Conservation (phyloP, 2,329 filamentous ascomycete genomes). For the Aureobasidium namibiae region DNA sequence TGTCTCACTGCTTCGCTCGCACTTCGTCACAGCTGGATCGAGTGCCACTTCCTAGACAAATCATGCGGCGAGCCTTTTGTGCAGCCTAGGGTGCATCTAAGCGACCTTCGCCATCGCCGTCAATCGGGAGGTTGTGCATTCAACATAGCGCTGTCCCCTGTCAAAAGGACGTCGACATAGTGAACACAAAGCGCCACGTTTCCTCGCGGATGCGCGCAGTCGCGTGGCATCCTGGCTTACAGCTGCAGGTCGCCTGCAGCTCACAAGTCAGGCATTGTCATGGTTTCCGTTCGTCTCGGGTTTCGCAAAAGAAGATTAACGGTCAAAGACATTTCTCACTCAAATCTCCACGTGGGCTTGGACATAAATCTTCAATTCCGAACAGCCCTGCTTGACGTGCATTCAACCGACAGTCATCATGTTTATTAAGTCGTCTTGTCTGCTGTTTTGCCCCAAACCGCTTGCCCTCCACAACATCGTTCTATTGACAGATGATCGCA, state of each 20-base stretch:
- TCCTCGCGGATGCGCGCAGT: conserved; percentile 10
- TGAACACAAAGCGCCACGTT: conserved; percentile 13
- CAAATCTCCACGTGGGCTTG: conserved; percentile 6
- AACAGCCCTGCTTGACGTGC: conserved; percentile 2
- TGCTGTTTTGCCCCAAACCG: not conserved
- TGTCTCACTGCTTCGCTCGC: conserved; percentile 7
- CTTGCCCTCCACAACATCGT: not conserved
- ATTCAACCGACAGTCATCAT: not conserved
- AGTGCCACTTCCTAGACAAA: not conserved
- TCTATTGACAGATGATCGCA: not conserved
- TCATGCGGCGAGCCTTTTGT: conserved; percentile 7
- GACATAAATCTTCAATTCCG: not conserved
- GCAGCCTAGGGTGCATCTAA: conserved; percentile 7
- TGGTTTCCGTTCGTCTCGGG: conserved; percentile 2
- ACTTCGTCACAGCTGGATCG: not conserved
- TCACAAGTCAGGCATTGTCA: not conserved
- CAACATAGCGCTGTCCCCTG: not conserved
- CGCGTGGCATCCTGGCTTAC: conserved; percentile 10
- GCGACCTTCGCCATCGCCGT: conserved; percentile 5
- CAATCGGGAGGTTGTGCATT: conserved; percentile 7
- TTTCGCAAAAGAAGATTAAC: conserved; percentile 7
- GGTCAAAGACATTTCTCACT: conserved; percentile 3
- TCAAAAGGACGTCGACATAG: conserved; percentile 7
- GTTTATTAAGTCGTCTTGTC: not conserved
- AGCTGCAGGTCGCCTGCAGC: conserved; percentile 1